phyloP scores from a whole-genome alignment of 2,329 filamentous ascomycete genomes.

The Talaromyces sp. region DNA sequence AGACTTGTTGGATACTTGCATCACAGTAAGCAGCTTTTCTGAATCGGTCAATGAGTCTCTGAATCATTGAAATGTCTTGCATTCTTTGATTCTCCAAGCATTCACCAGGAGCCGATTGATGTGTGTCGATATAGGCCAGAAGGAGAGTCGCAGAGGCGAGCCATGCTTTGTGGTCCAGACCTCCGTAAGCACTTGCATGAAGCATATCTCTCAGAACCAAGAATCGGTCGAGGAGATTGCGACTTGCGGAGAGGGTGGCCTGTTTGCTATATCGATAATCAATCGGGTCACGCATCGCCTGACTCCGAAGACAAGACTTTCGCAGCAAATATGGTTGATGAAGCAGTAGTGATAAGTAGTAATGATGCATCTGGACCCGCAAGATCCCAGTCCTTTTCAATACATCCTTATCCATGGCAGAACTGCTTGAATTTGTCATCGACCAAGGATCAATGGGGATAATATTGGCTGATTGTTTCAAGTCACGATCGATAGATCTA shows the following conservation, averaged over 20 bases:
- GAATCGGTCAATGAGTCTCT: constrained; percentile 3
- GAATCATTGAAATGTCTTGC: constrained; percentile 8
- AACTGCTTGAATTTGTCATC: constrained; percentile 3
- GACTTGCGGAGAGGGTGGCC: constrained; percentile 21
- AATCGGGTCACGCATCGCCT: not conserved
- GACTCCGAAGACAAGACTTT: too few species aligned
- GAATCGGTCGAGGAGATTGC: constrained; percentile 23
- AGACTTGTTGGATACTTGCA: constrained; percentile 9
- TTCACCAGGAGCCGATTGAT: constrained; percentile 10
- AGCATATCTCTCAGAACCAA: constrained; percentile 20
- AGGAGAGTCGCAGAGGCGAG: constrained; percentile 20
- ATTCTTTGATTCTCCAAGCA: not conserved
- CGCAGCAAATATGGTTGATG: constrained; percentile 24
- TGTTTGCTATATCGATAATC: constrained; percentile 21
- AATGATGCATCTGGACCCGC: constrained; percentile 24
- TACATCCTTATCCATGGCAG: constrained; percentile 9
- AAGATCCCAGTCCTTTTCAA: constrained; percentile 20
- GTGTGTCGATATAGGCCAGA: constrained; percentile 22
- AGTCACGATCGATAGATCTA: constrained; percentile 20
- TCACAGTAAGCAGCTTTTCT: not conserved
- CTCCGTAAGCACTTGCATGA: constrained; percentile 21
- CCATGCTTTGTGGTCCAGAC: constrained; percentile 23
- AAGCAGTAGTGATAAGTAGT: constrained; percentile 23
- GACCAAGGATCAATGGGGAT: constrained; percentile 20
- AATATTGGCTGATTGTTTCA: constrained; percentile 21